Base-by-base conservation (phyloP, 1,284 basidiomycete genomes). In the Cutaneotrichosporon curvatum region DNA sequence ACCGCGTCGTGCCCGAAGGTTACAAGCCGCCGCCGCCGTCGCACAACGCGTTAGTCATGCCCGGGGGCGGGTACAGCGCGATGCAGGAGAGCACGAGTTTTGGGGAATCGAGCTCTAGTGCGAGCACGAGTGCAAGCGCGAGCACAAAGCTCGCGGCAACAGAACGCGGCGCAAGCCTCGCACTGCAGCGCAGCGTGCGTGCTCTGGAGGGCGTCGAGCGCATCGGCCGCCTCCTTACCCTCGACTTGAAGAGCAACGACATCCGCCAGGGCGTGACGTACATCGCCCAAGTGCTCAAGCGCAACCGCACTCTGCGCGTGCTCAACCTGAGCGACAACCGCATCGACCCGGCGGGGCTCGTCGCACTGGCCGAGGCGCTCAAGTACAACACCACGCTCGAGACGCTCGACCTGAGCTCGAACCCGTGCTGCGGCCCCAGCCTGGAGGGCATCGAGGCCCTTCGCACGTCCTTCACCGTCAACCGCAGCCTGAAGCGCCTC, bases 301-400 rank as follows among this genome's bases (percentile, higher is more conserved):
- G 92, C 35, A 98, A 98, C 69, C 78, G 91, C 23, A 97, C 94
- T 1, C 75, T 98, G 32, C 94, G 92, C 67, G 85, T 96, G 12
- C 78, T 96, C 25, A 97, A 96, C 65, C 72, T 97, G 39, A 85
- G 85, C 61, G 91, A 97, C 64, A 97, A 97, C 70, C 87, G 85
- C 66, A 81, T 97, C 18, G 91, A 94, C 50, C 78, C 87, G 2
- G 74, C 79, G 8, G 88, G 88, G 37, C 75, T 98, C 12, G 81
- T 85, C 0, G 74, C 79, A 0, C 76, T 98, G 12, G 90, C 90
- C 0, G 94, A 97, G 67, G 87, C 90, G 12, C 73, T 98, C 85
- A 95, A 95, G 82, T 95, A 94, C 70, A 97, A 98, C 61, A 81
- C 87, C 3, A 84, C 83, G 39, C 75, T 99, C 19, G 94, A 97